Evolutionary conservation across 192 early-diverging fungal genomes (phyloP).

Genomic region (Backusella sp.): DNA sequence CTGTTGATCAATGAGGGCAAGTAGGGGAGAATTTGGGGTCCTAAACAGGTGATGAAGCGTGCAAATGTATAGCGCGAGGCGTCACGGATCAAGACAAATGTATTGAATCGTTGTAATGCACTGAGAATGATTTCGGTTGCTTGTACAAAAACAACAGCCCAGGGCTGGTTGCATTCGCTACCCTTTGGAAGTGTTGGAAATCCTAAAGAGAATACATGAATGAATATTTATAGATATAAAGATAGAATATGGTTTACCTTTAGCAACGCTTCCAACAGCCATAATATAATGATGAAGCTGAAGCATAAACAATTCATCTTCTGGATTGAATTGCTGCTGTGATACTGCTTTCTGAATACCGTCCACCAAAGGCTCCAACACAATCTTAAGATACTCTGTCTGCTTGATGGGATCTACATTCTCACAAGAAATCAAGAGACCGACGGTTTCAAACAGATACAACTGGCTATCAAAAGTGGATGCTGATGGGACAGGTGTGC

Average conservation of each 20-base stretch:
- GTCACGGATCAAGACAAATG: constrained; percentile 65
- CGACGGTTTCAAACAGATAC: constrained; percentile 90
- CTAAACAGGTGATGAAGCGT: constrained; percentile 84
- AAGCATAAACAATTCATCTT: constrained; percentile 67
- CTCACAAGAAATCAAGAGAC: constrained; percentile 85
- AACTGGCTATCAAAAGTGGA: constrained; percentile 78
- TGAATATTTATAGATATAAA: too few relatives aligned
- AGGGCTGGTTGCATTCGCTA: constrained; percentile 42
- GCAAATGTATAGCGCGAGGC: constrained; percentile 78
- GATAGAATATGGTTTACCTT: constrained; percentile 49
- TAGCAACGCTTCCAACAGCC: constrained; percentile 81
- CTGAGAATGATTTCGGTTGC: constrained; percentile 74
- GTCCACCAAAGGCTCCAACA: constrained; percentile 75
- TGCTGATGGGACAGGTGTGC: constrained; percentile 36
- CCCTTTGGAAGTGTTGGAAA: constrained; percentile 55
- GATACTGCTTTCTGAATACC: constrained; percentile 75
- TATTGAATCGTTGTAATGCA: constrained; percentile 61
- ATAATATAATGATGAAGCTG: constrained; percentile 82
- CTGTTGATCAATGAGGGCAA: constrained; percentile 76
- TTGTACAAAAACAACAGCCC: constrained; percentile 76
- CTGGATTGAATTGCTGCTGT: constrained; percentile 56
- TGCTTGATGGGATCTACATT: constrained; percentile 65
- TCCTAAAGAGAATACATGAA: constrained; percentile 20
- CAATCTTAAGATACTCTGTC: constrained; percentile 66
- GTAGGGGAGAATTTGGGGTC: constrained; percentile 77